These are phyloP conservation scores for Diaporthe aspalathi DNA, from an alignment of 2,329 filamentous ascomycete genomes.

Conservation along the genomic window DNA sequence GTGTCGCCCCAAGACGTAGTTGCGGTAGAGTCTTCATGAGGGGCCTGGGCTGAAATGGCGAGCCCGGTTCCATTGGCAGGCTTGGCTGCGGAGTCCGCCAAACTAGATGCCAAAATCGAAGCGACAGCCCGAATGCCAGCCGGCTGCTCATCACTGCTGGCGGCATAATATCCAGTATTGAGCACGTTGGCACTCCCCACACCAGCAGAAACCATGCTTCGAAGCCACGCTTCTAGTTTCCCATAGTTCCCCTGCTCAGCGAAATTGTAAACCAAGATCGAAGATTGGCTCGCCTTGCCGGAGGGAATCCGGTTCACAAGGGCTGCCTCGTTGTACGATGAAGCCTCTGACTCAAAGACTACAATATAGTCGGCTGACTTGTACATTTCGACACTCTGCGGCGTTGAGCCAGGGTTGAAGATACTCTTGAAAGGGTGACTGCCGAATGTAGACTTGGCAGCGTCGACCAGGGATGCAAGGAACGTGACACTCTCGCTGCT, in stretches of 20 bases:
- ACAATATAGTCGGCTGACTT: constrained; percentile 22
- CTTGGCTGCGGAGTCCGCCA: background rate
- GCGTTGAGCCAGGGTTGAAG: constrained; percentile 32
- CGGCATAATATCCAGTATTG: constrained; percentile 24
- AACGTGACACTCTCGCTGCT: too few species aligned
- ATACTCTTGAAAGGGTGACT: constrained; percentile 24
- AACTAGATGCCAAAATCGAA: background rate
- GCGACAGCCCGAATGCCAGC: constrained; percentile 8
- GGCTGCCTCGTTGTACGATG: constrained; percentile 8
- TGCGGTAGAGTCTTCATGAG: background rate
- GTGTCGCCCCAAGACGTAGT: too few species aligned
- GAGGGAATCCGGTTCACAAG: constrained; percentile 23
- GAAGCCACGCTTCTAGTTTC: constrained; percentile 13
- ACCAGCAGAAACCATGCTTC: constrained; percentile 11
- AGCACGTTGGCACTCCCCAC: constrained; percentile 27
- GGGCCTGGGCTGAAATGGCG: background rate
- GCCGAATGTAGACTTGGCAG: constrained; percentile 19
- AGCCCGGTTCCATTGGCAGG: background rate
- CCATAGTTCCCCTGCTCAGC: background rate
- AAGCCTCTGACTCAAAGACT: constrained; percentile 30
- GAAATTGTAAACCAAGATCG: constrained; percentile 20
- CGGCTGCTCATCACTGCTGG: constrained; percentile 13
- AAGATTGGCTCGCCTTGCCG: constrained; percentile 20
- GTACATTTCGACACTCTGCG: constrained; percentile 27
- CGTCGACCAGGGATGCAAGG: too few species aligned